Evolutionary conservation across 208 protist genomes (phyloP).

Genomic region (Polymyxa betae): DNA sequence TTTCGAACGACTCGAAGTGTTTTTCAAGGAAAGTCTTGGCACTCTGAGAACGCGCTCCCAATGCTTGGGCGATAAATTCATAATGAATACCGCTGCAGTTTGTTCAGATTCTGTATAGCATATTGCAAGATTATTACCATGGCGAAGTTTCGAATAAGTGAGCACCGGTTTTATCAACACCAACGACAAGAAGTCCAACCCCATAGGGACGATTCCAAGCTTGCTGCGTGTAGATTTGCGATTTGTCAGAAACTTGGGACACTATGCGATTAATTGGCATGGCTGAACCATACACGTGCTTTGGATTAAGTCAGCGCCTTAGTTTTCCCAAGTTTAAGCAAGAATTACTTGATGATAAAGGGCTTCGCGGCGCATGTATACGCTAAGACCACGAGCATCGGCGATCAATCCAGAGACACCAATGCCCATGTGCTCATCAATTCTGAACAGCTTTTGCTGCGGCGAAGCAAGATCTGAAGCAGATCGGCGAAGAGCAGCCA

Average conservation of each 20-base stretch:
- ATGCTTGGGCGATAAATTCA: slow-evolving; percentile 96
- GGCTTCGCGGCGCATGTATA: slow-evolving; percentile 94
- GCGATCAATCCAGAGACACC: slow-evolving; percentile 94
- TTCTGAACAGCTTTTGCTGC: slow-evolving; percentile 78
- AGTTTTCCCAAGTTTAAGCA: slow-evolving; percentile 10
- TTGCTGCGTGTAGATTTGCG: slow-evolving; percentile 94
- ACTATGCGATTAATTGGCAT: slow-evolving; percentile 80
- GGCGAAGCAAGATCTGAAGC: slow-evolving; percentile 88
- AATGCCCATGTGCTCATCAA: slow-evolving; percentile 97
- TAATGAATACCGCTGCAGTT: slow-evolving; percentile 85
- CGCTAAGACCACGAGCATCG: slow-evolving; percentile 85
- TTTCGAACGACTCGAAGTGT: slow-evolving; percentile 87
- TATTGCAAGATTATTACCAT: background rate
- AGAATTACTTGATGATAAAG: slow-evolving; percentile 91
- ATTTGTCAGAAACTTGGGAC: slow-evolving; percentile 83
- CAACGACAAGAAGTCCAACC: slow-evolving; percentile 97
- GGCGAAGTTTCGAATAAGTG: slow-evolving; percentile 67
- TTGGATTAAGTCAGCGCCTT: background rate
- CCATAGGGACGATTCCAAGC: slow-evolving; percentile 94
- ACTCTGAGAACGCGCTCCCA: slow-evolving; percentile 95
- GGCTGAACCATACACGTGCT: background rate
- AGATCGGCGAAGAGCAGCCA: slow-evolving; percentile 14
- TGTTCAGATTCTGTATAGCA: background rate
- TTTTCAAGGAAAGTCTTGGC: slow-evolving; percentile 96
- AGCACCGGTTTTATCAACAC: slow-evolving; percentile 75